Percentiles rank a stretch among this genome's conserved stretches.
Evolutionary conservation across 805 yeast species (phyloP).

Genomic region (Alloascoidea africana): DNA sequence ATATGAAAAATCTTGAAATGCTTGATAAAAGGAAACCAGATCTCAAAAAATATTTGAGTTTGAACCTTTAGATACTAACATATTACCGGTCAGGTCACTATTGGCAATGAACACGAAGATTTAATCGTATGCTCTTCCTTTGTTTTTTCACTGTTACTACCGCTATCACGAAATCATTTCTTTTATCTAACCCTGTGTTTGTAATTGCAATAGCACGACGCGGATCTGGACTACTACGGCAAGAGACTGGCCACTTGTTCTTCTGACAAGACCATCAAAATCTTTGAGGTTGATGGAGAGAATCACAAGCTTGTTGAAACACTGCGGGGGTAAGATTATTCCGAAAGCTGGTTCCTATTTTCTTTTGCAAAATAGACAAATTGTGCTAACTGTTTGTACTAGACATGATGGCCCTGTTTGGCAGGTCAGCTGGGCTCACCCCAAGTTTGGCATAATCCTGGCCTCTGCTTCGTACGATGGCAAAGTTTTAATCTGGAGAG

Average conservation of each 20-base stretch:
- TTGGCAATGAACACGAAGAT: slow-evolving; percentile 85
- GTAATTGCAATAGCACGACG: slow-evolving; percentile 49
- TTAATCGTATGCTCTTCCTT: slow-evolving; percentile 27
- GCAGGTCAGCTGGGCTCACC: slow-evolving; percentile 99
- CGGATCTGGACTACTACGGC: slow-evolving; percentile 93
- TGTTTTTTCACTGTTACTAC: background rate
- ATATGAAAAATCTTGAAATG: too few species aligned
- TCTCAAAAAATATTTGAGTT: too few species aligned
- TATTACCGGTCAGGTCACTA: slow-evolving; percentile 69
- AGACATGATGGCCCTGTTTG: slow-evolving; percentile 95
- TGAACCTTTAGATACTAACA: too few species aligned
- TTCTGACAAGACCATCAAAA: slow-evolving; percentile 89
- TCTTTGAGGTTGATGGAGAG: slow-evolving; percentile 83
- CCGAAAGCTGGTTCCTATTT: background rate
- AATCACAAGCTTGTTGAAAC: slow-evolving; percentile 73
- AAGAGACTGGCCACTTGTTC: slow-evolving; percentile 92
- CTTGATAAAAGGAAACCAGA: too few species aligned
- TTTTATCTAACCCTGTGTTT: background rate
- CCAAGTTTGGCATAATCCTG: slow-evolving; percentile 87
- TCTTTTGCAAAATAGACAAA: background rate
- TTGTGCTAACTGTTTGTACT: background rate
- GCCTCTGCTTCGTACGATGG: slow-evolving; percentile 97
- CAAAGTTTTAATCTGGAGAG: slow-evolving; percentile 87
- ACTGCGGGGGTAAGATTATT: slow-evolving; percentile 35
- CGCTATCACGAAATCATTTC: background rate